Evolutionary conservation across 768 basidiomycete genomes (phyloP), one percentile per base, ranked within the genome.

Genomic region (Suillus bovinus): DNA sequence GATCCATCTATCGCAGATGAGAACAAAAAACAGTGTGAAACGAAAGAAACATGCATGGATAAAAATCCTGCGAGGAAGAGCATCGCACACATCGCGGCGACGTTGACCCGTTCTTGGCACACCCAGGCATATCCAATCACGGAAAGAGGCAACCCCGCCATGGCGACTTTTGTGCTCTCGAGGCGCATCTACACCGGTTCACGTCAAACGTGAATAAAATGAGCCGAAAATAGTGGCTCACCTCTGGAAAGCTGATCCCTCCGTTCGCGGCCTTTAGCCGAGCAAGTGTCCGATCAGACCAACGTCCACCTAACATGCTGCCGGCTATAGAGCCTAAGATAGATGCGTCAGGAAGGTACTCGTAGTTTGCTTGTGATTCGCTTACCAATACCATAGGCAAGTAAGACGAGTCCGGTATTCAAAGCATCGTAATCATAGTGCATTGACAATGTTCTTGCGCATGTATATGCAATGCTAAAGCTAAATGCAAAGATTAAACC

Each of bases 111-210:
- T 58, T 86, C 71, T 59, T 89, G 77, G 62, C 84, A 86, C 2
- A 88, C 78, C 94, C 93, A 96, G 2, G 85, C 94, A 71, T 90
- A 91, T 0, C 81, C 85, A 33, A 92, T 64, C 34, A 87, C 80
- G 2, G 82, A 81, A 0, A 82, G 82, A 3, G 94, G 88, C 34
- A 81, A 64, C 52, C 59, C 67, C 3, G 82, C 68, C 71, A 92
- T 80, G 5, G 83, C 86, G 5, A 78, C 67, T 31, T 83, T 74
- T 2, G 86, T 88, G 67, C 89, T 89, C 67, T 79, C 77, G 11
- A 94, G 77, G 5, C 92, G 87, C 84, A 91, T 88, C 89, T 92
- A 60, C 11, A 4, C 2, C 24, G 50, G 33, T 24, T 1, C 14
- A 11, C 33, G 42, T 66, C 31, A 53, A 42, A 20, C n/a, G 14